phyloP scores from a whole-genome alignment of 2,329 filamentous ascomycete genomes.

The Keithomyces neogunnii region DNA sequence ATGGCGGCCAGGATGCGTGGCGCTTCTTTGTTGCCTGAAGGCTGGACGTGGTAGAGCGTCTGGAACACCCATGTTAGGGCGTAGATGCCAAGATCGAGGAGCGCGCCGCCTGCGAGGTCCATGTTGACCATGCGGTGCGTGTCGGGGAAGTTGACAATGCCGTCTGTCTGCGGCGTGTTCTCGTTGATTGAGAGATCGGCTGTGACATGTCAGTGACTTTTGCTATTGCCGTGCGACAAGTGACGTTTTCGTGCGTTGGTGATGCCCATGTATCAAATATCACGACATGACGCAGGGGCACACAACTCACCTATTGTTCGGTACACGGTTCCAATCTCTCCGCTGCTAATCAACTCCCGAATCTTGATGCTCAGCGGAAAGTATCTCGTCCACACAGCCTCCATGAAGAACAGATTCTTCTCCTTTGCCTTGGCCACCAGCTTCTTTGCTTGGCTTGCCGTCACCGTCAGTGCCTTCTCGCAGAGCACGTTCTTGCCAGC shows the following conservation, averaged over 20 bases:
- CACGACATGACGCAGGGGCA: background rate
- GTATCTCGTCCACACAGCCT: slow-evolving; percentile 84
- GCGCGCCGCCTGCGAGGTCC: slow-evolving; percentile 71
- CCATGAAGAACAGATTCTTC: slow-evolving; percentile 72
- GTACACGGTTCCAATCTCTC: slow-evolving; percentile 51
- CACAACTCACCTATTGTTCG: slow-evolving; percentile 41
- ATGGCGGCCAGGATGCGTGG: slow-evolving; percentile 63
- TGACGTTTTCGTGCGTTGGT: slow-evolving; percentile 1
- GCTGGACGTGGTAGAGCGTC: slow-evolving; percentile 73
- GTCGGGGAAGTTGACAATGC: slow-evolving; percentile 46
- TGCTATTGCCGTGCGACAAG: background rate
- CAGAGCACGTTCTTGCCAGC: slow-evolving; percentile 84
- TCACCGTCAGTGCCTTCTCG: slow-evolving; percentile 86
- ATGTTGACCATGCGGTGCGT: slow-evolving; percentile 72
- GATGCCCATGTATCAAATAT: no score
- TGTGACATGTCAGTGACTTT: slow-evolving; percentile 12
- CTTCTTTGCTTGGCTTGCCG: slow-evolving; percentile 64
- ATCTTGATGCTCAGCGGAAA: slow-evolving; percentile 77
- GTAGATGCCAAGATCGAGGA: slow-evolving; percentile 84
- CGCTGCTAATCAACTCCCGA: slow-evolving; percentile 51
- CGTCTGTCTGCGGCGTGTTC: slow-evolving; percentile 41
- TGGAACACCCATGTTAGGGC: slow-evolving; percentile 87
- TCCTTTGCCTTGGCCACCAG: slow-evolving; percentile 63
- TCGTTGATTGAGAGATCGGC: slow-evolving; percentile 55
- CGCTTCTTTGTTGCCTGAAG: slow-evolving; percentile 55